Percentiles rank a stretch among this genome's conserved stretches.
phyloP scores from a whole-genome alignment of 495 filamentous ascomycete genomes.

The Penicillium canescens region DNA sequence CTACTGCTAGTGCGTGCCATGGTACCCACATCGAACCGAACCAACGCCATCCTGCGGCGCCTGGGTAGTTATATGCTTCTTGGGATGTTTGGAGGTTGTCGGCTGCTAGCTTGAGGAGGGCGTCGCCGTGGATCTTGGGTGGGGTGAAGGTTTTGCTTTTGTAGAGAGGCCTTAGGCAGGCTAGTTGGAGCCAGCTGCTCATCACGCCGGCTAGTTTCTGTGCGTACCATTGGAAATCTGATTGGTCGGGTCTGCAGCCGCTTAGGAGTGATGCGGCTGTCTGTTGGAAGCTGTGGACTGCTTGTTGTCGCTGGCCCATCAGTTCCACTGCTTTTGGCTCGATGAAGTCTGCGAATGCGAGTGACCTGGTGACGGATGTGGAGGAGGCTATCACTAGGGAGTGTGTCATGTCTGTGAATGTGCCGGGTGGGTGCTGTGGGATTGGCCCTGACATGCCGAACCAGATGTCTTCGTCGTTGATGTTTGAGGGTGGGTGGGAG shows the following conservation, averaged over 20 bases:
- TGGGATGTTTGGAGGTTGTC: slow-evolving; percentile 29
- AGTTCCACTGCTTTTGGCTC: slow-evolving; percentile 19
- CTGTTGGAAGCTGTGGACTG: slow-evolving; percentile 31
- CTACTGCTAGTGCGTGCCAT: slow-evolving; percentile 48
- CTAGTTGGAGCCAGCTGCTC: slow-evolving; percentile 33
- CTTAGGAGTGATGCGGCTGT: slow-evolving; percentile 22
- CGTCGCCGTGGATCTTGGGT: slow-evolving; percentile 23
- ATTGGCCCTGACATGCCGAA: slow-evolving; percentile 25
- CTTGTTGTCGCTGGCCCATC: slow-evolving; percentile 27
- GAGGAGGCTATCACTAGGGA: slow-evolving; percentile 25
- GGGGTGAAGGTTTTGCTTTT: slow-evolving; percentile 26
- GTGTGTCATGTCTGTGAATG: slow-evolving; percentile 37
- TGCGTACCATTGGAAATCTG: slow-evolving; percentile 31
- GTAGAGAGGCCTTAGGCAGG: slow-evolving; percentile 32
- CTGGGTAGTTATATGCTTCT: slow-evolving; percentile 23
- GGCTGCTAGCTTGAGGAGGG: slow-evolving; percentile 30
- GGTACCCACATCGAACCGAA: slow-evolving; percentile 41
- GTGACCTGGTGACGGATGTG: slow-evolving; percentile 23
- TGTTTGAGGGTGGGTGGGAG: slow-evolving; percentile 27
- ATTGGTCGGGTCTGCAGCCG: slow-evolving; percentile 21
- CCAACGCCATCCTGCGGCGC: slow-evolving; percentile 37
- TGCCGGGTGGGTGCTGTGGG: slow-evolving; percentile 16
- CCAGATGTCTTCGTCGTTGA: slow-evolving; percentile 36
- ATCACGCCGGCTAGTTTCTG: slow-evolving; percentile 20
- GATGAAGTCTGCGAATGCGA: slow-evolving; percentile 32